Base-by-base conservation (phyloP, 805 yeast genomes). In the Teunomyces panamensis region DNA sequence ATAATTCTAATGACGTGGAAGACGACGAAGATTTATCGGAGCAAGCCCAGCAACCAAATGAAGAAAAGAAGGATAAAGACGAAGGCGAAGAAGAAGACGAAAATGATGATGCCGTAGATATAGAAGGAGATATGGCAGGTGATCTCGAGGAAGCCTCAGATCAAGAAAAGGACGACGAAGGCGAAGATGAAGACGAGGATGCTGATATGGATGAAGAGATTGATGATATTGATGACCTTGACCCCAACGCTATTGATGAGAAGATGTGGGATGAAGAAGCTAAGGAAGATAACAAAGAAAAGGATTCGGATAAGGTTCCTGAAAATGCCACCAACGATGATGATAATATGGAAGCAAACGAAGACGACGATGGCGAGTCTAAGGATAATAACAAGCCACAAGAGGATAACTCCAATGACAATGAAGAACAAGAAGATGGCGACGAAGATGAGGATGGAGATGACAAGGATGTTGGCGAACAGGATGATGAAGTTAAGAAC, bases 231-330 rank as follows among this genome's bases (percentile, higher is more conserved):
- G 96, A 88, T 63, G 96, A 89, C 48, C 74, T 86, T 53, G 98
- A 91, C 73, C 96, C 96, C 1, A 89, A 90, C 67, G 96, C 96
- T 3, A 82, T 92, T 43, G 98, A 92, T 63, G 97, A 92, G 55
- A 92, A 89, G 68, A 89, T 89, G 96, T 92, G 98, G 96, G 94
- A 92, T 59, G 97, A 91, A 59, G 90, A 92, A 62, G 87, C 85
- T 9, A 78, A 83, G 48, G 89, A 84, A 11, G 80, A 80, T 53
- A 77, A 80, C 16, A 87, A 89, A 59, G 96, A 90, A 58, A 90
- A 90, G 62, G 88, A 89, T 37, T 77, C 91, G 7, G 96, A 90
- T 26, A 73, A 79, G 48, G 68, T 82, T 69, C 83, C 89, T 3
- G 81, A 84, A 9, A 73, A 78, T 49, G 68, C 81, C 2, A 70